Conservation (phyloP, 345 rosid genomes). For the Eucalyptus cladocalyx region DNA sequence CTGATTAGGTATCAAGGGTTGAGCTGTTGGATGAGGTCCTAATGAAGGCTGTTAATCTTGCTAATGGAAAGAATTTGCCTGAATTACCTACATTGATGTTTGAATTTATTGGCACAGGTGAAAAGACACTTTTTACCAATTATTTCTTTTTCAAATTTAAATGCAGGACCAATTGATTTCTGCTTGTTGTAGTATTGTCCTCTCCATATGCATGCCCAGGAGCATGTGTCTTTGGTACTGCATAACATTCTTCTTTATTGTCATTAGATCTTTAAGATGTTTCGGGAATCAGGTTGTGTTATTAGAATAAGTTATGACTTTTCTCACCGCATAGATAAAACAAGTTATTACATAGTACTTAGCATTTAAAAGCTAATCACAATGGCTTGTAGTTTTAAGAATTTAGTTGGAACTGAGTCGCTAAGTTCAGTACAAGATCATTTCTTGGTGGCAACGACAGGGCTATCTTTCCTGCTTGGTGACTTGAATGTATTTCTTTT, state of each 20-base stretch:
- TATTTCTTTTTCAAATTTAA: not conserved
- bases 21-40: slow-evolving; percentile 90
- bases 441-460: not conserved
- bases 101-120: slow-evolving; percentile 88
- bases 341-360: not conserved
- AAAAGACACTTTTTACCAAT: not conserved
- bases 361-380: not conserved
- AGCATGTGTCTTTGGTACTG: not conserved
- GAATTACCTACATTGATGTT: slow-evolving; percentile 92
- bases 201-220: not conserved
- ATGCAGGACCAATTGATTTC: not conserved
- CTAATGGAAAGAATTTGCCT: slow-evolving; percentile 68
- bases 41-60: slow-evolving; percentile 74
- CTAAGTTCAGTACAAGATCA: not conserved
- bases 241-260: not conserved
- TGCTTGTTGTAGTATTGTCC: not conserved
- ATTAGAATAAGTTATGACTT: not conserved
- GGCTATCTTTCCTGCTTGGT: not conserved
- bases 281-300: not conserved
- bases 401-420: not conserved
- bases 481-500: not conserved
- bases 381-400: not conserved
- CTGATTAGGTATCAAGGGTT: slow-evolving; percentile 67
- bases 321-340: not conserved
- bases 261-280: not conserved